These are phyloP conservation scores for Tricholoma matsutake DNA, from an alignment of 768 basidiomycete species.

Conservation along the genomic window DNA sequence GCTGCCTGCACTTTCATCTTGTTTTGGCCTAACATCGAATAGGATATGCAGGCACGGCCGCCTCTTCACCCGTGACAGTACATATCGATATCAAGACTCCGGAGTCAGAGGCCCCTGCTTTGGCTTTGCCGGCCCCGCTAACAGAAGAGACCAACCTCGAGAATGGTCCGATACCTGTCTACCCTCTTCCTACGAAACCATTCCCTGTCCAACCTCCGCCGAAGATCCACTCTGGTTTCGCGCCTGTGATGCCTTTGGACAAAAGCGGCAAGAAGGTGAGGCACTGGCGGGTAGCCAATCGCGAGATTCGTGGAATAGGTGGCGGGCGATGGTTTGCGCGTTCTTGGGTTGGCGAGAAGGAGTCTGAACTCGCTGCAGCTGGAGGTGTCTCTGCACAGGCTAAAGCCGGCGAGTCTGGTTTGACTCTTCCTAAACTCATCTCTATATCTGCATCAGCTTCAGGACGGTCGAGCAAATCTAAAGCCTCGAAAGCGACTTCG, in stretches of 20 bases:
- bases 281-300: conserved; percentile 70
- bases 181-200: conserved; percentile 78
- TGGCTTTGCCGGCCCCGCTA: conserved; percentile 25
- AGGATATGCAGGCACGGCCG: conserved; percentile 68
- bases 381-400: conserved; percentile 26
- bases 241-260: conserved; percentile 65
- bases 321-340: conserved; percentile 80
- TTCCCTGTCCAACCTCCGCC: conserved; percentile 78
- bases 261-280: conserved; percentile 58
- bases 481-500: conserved; percentile 35
- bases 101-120: conserved; percentile 44
- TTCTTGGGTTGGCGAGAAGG: conserved; percentile 84
- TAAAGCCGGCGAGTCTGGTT: conserved; percentile 7
- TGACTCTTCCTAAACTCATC: conserved; percentile 1
- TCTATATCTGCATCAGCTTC: conserved; percentile 46
- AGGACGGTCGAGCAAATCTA: conserved; percentile 38
- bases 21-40: conserved; percentile 9
- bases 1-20: conserved; percentile 5
- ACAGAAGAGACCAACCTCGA: conserved; percentile 53
- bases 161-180: conserved; percentile 61
- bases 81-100: conserved; percentile 47
- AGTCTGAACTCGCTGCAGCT: conserved; percentile 57
- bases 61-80: conserved; percentile 64
- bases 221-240: conserved; percentile 73
- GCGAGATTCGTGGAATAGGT: conserved; percentile 79